Evolutionary conservation across 2,329 filamentous ascomycete species (phyloP).

Genomic region (Gyromitra esculenta): DNA sequence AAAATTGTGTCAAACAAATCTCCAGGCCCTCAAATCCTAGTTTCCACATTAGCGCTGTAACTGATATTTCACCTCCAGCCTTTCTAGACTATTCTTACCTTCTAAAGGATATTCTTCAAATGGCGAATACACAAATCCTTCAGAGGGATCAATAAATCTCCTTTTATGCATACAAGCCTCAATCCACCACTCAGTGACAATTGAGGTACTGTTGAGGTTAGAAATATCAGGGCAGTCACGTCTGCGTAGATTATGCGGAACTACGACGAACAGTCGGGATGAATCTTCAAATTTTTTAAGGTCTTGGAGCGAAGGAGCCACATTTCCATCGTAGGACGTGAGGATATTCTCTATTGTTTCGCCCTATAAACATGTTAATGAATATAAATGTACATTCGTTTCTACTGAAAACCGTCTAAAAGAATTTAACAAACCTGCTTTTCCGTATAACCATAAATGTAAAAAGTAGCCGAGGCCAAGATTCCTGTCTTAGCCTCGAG

Average conservation of each 20-base stretch:
- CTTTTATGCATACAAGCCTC: slow-evolving; percentile 86
- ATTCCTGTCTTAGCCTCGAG: slow-evolving; percentile 57
- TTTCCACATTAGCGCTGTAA: slow-evolving; percentile 53
- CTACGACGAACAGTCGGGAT: slow-evolving; percentile 47
- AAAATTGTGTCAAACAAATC: slow-evolving; percentile 84
- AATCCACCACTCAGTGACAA: slow-evolving; percentile 90
- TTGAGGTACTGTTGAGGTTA: not conserved
- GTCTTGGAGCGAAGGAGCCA: slow-evolving; percentile 55
- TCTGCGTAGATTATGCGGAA: slow-evolving; percentile 50
- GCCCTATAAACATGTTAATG: slow-evolving; percentile 17
- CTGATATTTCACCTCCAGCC: slow-evolving; percentile 1
- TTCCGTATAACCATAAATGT: slow-evolving; percentile 50
- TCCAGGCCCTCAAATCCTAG: slow-evolving; percentile 74
- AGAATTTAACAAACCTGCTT: slow-evolving; percentile 46
- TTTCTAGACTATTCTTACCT: slow-evolving; percentile 60
- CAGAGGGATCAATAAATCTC: slow-evolving; percentile 72
- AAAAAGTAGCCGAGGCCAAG: slow-evolving; percentile 53
- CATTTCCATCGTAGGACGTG: slow-evolving; percentile 59
- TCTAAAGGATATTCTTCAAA: slow-evolving; percentile 75
- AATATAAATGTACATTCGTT: slow-evolving; percentile 47
- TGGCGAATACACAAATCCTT: slow-evolving; percentile 79
- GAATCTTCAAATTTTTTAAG: slow-evolving; percentile 39
- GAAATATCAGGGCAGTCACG: slow-evolving; percentile 58
- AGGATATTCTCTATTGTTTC: slow-evolving; percentile 60
- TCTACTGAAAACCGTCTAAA: not conserved